These are phyloP conservation scores for Clonostachys byssicola DNA, from an alignment of 2,329 filamentous ascomycete species.

Conservation along the genomic window DNA sequence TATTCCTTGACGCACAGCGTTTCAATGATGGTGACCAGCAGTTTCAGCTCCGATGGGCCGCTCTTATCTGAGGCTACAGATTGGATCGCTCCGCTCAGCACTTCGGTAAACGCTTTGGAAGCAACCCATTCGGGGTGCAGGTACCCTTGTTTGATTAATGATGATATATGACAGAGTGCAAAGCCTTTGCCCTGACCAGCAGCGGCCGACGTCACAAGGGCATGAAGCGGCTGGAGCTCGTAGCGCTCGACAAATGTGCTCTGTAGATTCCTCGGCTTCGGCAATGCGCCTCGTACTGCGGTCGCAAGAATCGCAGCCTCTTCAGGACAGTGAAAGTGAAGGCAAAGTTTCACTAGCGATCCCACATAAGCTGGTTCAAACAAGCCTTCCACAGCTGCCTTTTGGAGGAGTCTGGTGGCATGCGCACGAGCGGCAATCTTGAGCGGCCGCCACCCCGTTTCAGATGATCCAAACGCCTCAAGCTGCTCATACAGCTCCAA, in stretches of 20 bases:
- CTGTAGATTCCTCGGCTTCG: background rate
- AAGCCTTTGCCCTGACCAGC: background rate
- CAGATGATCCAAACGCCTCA: conserved; percentile 18
- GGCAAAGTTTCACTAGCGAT: conserved; percentile 19
- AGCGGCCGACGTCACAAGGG: background rate
- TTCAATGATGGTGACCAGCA: conserved; percentile 1
- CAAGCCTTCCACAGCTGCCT: conserved; percentile 20
- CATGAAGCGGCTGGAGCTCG: background rate
- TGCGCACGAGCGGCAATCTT: conserved; percentile 24
- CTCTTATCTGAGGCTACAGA: background rate
- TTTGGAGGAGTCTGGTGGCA: conserved; percentile 16
- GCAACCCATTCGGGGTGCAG: conserved; percentile 1
- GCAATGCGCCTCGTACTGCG: background rate
- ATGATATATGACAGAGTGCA: background rate
- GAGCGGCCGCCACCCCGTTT: conserved; percentile 24
- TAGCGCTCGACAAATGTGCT: background rate
- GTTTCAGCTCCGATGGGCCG: background rate
- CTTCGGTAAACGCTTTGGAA: background rate
- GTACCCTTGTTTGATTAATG: background rate
- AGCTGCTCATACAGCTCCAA: conserved; percentile 26
- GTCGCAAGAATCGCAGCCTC: conserved; percentile 18
- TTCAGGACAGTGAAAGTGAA: conserved; percentile 13
- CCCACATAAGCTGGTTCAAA: conserved; percentile 18
- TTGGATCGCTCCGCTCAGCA: background rate
- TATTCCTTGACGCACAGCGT: background rate